Evolutionary conservation across 2,329 filamentous ascomycete species (phyloP), one percentile per base, ranked within the genome.

Genomic region (Epichloe festucae): DNA sequence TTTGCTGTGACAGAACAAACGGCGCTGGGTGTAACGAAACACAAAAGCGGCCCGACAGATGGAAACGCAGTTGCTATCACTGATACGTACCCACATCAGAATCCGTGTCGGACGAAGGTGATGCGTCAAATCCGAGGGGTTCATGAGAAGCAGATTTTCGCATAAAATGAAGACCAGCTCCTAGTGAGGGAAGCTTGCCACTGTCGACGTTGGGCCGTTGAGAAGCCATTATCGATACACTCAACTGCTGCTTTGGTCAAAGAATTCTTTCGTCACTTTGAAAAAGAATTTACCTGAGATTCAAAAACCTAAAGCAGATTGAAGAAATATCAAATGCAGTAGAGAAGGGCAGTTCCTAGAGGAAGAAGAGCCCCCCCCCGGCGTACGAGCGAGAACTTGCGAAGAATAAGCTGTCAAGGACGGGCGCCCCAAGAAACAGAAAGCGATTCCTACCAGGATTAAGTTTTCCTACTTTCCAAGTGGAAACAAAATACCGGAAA

Each of bases 91-190:
- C 48, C 34, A n/a, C 38, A 7, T 17, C n/a, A 46, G 36, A 43
- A 35, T 43, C 49, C 17, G 47, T 48, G 17, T 51, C 50, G 15
- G 55, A 56, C 2, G 43, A 54, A 34, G 46, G 27, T 7, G 51
- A 17, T 6, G 36, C 39, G 2, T 54, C 53, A 14, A 45, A 44
- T 23, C 47, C 27, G 35, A 57, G 51, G 27, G 56, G 55, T 42
- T 57, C 54, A 47, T 53, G 54, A 23, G 56, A 57, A 17, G 54
- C 51, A 6, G 52, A 48, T 38, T 53, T 57, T 39, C 53, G 49
- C 47, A 56, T 49, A 4, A 45, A 49, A 23, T 31, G 52, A 38
- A 53, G 45, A 21, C 44, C 52, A 21, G 43, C 51, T 39, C 48
- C 47, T 15, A 50, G 42, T n/a, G 48, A 50, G 34, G 46, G 46